Evolutionary conservation across 441 rosid genomes (phyloP).

Genomic region (Pelargonium australe): DNA sequence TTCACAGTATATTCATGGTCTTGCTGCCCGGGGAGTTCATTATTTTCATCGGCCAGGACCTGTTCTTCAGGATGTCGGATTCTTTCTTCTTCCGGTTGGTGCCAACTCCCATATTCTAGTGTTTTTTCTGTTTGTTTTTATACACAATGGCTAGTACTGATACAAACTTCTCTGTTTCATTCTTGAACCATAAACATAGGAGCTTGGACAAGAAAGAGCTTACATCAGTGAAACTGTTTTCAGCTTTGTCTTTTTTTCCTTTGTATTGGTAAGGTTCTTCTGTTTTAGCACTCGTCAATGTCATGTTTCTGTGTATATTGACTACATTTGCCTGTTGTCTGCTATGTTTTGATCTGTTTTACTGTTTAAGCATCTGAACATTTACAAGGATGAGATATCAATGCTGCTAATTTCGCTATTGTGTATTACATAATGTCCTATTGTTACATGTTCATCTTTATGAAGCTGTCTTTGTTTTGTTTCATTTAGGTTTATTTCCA

Average conservation of each 20-base stretch:
- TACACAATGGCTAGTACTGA: neutral
- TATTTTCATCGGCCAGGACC: slow-evolving; percentile 88
- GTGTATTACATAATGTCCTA: neutral
- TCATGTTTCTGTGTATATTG: neutral
- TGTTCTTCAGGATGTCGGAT: slow-evolving; percentile 79
- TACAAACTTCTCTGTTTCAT: neutral
- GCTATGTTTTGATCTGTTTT: no score
- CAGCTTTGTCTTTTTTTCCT: slow-evolving; percentile 56
- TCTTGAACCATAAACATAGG: slow-evolving; percentile 37
- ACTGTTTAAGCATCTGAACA: neutral
- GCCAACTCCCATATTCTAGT: neutral
- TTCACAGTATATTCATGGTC: slow-evolving; percentile 4
- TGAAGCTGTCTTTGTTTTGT: neutral
- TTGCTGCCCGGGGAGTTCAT: slow-evolving; percentile 91
- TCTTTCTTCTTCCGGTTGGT: slow-evolving; percentile 82
- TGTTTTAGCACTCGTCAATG: neutral
- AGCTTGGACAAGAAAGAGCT: slow-evolving; percentile 91
- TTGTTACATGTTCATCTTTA: neutral
- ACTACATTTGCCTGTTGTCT: no score
- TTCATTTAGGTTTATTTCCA: neutral
- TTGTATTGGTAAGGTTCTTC: slow-evolving; percentile 56
- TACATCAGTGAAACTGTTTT: slow-evolving; percentile 87
- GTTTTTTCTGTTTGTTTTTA: neutral
- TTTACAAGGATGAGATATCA: neutral
- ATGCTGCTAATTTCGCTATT: neutral